phyloP scores from a whole-genome alignment of 2,329 filamentous ascomycete genomes.

The Beauveria australis region DNA sequence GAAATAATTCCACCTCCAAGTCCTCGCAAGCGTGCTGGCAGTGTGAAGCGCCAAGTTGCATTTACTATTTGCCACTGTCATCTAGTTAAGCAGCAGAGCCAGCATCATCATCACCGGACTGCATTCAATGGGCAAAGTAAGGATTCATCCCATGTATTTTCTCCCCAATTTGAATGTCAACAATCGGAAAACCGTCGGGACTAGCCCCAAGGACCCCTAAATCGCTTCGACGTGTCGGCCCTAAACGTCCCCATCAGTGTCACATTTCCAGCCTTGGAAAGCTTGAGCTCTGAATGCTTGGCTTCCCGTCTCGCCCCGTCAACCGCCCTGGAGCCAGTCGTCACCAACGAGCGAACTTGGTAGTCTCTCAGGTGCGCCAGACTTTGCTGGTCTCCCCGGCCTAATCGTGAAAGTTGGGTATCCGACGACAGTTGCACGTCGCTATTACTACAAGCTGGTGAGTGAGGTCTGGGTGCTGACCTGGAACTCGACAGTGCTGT shows the following conservation, averaged over 20 bases:
- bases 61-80: too few species aligned
- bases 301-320: conserved; percentile 12
- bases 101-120: too few species aligned
- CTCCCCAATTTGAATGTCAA: not conserved
- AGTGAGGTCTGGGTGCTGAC: not conserved
- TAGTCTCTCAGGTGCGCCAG: conserved; percentile 15
- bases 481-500: not conserved
- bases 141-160: too few species aligned
- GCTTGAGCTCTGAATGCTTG: conserved; percentile 11
- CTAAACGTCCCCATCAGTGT: conserved; percentile 15
- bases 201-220: conserved; percentile 10
- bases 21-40: too few species aligned
- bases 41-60: too few species aligned
- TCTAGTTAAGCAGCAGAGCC: too few species aligned
- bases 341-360: conserved; percentile 15
- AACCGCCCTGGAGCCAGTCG: conserved; percentile 11
- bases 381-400: conserved; percentile 14
- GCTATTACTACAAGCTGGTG: not conserved
- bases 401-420: conserved; percentile 13
- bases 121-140: too few species aligned
- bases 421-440: not conserved
- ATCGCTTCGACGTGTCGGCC: conserved; percentile 11
- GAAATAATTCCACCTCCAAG: too few species aligned
- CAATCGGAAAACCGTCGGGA: not conserved
- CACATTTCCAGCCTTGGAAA: conserved; percentile 13